Base-by-base conservation (phyloP, 805 yeast species). In the Wickerhamomyces queroliae region DNA sequence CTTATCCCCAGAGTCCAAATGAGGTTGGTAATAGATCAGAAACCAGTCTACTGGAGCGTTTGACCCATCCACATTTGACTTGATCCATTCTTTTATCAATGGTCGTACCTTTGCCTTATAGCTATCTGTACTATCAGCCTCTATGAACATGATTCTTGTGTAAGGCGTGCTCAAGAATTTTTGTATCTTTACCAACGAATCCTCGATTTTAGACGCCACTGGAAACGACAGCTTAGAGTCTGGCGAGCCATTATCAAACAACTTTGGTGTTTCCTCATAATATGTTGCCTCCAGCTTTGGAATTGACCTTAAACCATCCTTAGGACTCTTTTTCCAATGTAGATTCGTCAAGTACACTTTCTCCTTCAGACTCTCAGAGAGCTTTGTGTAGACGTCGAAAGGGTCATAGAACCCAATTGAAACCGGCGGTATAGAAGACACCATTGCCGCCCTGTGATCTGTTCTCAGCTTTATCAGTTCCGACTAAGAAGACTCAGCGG, bases 71-170 rank as follows among this genome's bases (percentile, higher is more conserved):
- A 69, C 52, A 29, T 61, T 47, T 30, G 66, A 52, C 33, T 71
- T 66, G 20, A 85, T 64, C 98, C 99, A 93, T 48, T 83, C 93
- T 35, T 70, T 72, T 18, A 90, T 76, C 47, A 88, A 64, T 1
- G 95, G 95, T 29, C 99, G 72, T 1, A 84, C 88, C 51, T 82
- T 85, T 0, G 83, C 59, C 43, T 95, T 68, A 58, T 91, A 91
- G 1, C 76, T 76, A 13, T 91, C 98, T 16, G 83, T 58, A 33
- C 74, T 76, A 5, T 76, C 78, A 43, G 82, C 75, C 40, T 72
- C 72, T 7, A 91, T 69, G 40, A 90, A 74, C 66, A 91, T 79
- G 17, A 89, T 53, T 46, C 82, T 72, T 34, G 85, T 64, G 48
- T 82, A 78, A 1, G 84, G 78, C 5, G 69, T 45, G 9, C 42